Evolutionary conservation across 805 yeast species (phyloP).

Genomic region (Cyberlindnera euphorbiiphila): DNA sequence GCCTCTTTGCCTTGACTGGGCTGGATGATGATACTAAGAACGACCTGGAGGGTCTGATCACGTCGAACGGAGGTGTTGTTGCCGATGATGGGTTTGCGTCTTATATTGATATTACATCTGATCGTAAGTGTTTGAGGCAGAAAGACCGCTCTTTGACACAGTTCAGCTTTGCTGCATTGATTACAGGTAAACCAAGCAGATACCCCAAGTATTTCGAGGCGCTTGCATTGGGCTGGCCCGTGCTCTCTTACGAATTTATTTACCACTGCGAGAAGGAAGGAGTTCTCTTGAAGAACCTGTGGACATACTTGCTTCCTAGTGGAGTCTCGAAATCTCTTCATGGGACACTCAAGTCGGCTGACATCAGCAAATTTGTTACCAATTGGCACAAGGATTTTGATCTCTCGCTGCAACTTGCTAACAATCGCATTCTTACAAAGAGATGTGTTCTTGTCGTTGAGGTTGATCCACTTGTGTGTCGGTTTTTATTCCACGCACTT

Average conservation of each 20-base stretch:
- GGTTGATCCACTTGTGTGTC: conserved; percentile 29
- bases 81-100: conserved; percentile 32
- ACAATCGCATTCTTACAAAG: conserved; percentile 30
- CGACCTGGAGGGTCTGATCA: conserved; percentile 34
- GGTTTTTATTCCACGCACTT: conserved; percentile 42
- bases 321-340: conserved; percentile 55
- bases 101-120: conserved; percentile 3
- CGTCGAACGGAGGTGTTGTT: conserved; percentile 41
- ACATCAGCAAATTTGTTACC: conserved; percentile 40
- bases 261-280: conserved; percentile 40
- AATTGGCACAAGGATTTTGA: conserved; percentile 32
- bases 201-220: conserved; percentile 76
- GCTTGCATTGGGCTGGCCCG: conserved; percentile 83
- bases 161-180: conserved; percentile 58
- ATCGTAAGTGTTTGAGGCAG: conserved; percentile 8
- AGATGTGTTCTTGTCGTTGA: conserved; percentile 21
- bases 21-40: conserved; percentile 28
- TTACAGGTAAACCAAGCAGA: conserved; percentile 49
- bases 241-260: conserved; percentile 56
- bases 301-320: conserved; percentile 60
- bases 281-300: conserved; percentile 22
- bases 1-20: conserved; percentile 40
- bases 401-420: conserved; percentile 39
- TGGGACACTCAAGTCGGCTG: conserved; percentile 41
- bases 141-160: conserved; percentile 10